Percentiles rank a stretch among this genome's conserved stretches.
These are phyloP conservation scores for Pyricularia sp. DNA, from an alignment of 2,329 filamentous ascomycete genomes.

Conservation along the genomic window DNA sequence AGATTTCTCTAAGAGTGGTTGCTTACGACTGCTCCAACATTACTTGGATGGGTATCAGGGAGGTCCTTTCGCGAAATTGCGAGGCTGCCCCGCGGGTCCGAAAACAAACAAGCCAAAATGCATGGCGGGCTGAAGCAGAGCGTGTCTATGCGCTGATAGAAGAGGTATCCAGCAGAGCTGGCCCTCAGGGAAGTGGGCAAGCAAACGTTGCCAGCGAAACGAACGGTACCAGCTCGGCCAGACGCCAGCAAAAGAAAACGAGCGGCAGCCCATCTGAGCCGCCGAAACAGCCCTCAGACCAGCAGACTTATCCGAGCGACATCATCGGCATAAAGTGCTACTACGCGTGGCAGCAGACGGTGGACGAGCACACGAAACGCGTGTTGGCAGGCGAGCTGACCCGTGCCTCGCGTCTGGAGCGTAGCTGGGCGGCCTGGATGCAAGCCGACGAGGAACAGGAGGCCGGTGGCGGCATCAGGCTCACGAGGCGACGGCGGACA, in stretches of 20 bases:
- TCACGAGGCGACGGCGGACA: constrained; percentile 55
- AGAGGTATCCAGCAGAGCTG: neutral
- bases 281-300: constrained; percentile 8
- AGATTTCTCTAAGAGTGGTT: constrained; percentile 58
- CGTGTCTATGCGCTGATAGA: neutral
- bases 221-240: neutral
- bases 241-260: neutral
- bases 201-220: neutral
- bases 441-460: constrained; percentile 78
- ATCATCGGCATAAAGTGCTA: constrained; percentile 85
- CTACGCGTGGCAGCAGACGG: constrained; percentile 89
- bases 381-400: constrained; percentile 65
- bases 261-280: neutral
- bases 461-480: constrained; percentile 47
- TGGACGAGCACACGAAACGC: constrained; percentile 83
- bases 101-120: constrained; percentile 1
- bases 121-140: neutral
- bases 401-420: constrained; percentile 66
- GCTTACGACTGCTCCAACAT: constrained; percentile 88
- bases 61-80: constrained; percentile 75
- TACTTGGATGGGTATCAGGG: constrained; percentile 82
- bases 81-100: constrained; percentile 33
- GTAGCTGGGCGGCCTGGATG: constrained; percentile 92
- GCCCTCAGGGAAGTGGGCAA: neutral
- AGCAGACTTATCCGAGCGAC: constrained; percentile 54